These are phyloP conservation scores for Posidonia oceanica DNA, from an alignment of 116 monocot species.

Conservation along the genomic window DNA sequence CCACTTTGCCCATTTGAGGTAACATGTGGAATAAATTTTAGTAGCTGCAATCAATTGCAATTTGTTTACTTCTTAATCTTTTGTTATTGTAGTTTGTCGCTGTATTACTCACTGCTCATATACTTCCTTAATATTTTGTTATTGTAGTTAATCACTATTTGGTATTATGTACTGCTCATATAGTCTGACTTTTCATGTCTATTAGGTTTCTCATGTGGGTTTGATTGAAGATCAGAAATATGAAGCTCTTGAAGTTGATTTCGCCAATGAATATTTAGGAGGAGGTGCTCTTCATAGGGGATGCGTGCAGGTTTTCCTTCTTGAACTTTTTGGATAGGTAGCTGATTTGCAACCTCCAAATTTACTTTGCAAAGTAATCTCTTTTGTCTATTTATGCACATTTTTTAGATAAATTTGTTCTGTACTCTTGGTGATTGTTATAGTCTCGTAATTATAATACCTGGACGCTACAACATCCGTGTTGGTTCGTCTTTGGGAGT, in stretches of 20 bases:
- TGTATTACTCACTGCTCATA: background rate
- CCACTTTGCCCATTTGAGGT: constrained; percentile 76
- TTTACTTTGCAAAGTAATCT: background rate
- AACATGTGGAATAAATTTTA: background rate
- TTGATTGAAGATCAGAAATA: constrained; percentile 79
- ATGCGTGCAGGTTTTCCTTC: constrained; percentile 82
- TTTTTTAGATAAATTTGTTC: background rate
- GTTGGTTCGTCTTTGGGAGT: too few relatives aligned
- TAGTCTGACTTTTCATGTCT: constrained; percentile 5
- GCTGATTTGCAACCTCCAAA: constrained; percentile 7
- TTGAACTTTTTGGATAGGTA: constrained; percentile 28
- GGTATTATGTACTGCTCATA: background rate
- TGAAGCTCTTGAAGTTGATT: constrained; percentile 93
- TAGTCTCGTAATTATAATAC: too few relatives aligned
- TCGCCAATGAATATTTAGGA: constrained; percentile 95
- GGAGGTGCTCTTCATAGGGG: constrained; percentile 82
- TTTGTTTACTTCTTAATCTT: background rate
- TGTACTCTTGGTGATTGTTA: background rate
- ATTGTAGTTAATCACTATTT: too few relatives aligned
- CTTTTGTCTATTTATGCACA: background rate
- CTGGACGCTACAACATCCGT: too few relatives aligned
- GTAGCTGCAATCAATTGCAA: background rate
- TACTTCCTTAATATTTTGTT: too few relatives aligned
- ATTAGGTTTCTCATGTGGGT: constrained; percentile 55
- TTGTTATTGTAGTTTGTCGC: too few relatives aligned